phyloP scores from a whole-genome alignment of 208 protist genomes.

The Trypanosoma cruzi region DNA sequence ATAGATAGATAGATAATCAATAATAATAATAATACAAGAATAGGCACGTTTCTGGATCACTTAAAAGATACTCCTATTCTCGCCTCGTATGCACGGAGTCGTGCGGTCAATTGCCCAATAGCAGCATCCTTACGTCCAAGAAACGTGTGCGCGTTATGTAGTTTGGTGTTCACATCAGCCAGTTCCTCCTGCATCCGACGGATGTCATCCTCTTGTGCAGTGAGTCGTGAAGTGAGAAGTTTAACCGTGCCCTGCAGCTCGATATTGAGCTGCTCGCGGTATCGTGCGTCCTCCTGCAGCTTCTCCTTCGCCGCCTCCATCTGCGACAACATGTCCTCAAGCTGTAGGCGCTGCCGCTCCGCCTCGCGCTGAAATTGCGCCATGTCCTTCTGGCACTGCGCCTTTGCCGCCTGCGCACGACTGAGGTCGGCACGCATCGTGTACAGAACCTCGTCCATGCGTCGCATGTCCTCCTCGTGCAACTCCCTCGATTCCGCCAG shows the following conservation, averaged over 20 bases:
- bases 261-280: constrained; percentile 73
- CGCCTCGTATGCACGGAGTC: constrained; percentile 81
- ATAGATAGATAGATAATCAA: too few relatives aligned
- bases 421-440: constrained; percentile 70
- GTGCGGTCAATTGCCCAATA: constrained; percentile 82
- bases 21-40: too few relatives aligned
- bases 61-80: constrained; percentile 35
- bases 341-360: constrained; percentile 45
- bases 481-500: constrained; percentile 51
- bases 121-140: constrained; percentile 81
- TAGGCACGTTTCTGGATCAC: background rate
- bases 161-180: constrained; percentile 53
- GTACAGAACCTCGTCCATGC: constrained; percentile 84
- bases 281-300: constrained; percentile 68
- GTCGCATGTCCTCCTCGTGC: constrained; percentile 68
- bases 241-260: constrained; percentile 86
- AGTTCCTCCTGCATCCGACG: constrained; percentile 79
- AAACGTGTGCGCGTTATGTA: constrained; percentile 81
- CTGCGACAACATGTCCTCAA: constrained; percentile 63
- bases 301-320: constrained; percentile 54
- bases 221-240: constrained; percentile 71
- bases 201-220: constrained; percentile 74
- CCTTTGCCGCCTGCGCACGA: constrained; percentile 42
- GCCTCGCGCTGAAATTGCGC: constrained; percentile 48
- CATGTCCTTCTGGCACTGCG: constrained; percentile 51